These are phyloP conservation scores for Debaryomyces tyrocola DNA, from an alignment of 805 yeast species.

Conservation along the genomic window DNA sequence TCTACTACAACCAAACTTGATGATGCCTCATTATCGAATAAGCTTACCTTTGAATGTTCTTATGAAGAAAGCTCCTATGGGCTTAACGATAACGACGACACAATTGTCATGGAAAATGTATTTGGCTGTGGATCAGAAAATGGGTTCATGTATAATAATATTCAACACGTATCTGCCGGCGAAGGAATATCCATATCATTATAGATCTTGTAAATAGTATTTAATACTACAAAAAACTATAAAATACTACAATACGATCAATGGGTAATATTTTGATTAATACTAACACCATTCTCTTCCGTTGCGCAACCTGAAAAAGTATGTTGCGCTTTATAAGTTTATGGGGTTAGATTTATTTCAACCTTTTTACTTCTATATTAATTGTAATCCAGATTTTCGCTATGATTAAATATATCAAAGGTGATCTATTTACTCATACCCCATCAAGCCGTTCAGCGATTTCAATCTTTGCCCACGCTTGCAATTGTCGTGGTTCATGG, in stretches of 20 bases:
- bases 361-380: too few species aligned
- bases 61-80: constrained; percentile 27
- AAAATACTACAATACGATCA: too few species aligned
- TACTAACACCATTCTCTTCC: too few species aligned
- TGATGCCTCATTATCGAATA: constrained; percentile 4
- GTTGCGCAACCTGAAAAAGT: too few species aligned
- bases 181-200: constrained; percentile 17
- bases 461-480: constrained; percentile 69
- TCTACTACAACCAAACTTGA: constrained; percentile 7
- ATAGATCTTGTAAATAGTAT: background rate
- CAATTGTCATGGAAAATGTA: constrained; percentile 10
- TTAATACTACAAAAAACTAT: too few species aligned
- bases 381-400: constrained; percentile 3
- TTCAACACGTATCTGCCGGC: constrained; percentile 29
- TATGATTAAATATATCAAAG: constrained; percentile 50
- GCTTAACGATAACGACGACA: background rate
- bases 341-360: too few species aligned
- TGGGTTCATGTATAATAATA: constrained; percentile 27
- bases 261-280: too few species aligned
- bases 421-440: constrained; percentile 52
- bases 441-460: constrained; percentile 21
- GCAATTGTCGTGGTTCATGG: constrained; percentile 80
- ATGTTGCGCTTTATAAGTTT: too few species aligned
- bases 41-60: constrained; percentile 30
- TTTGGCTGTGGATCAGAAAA: constrained; percentile 36